Evolutionary conservation across 371 early-diverging fungal species (phyloP).

Genomic region (Zancudomyces culisetae): DNA sequence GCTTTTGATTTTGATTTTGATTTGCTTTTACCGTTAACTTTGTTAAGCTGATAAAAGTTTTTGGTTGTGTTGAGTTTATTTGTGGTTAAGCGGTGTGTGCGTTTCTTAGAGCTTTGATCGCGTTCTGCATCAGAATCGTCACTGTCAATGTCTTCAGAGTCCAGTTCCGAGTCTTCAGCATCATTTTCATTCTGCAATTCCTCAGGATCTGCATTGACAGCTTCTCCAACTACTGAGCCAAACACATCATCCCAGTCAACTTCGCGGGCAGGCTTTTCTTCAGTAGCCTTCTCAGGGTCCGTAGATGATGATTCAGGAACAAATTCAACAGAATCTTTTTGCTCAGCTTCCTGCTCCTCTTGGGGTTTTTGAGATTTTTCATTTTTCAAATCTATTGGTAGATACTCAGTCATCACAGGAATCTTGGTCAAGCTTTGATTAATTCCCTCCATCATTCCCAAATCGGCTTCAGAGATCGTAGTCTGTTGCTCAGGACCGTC

Average conservation of each 20-base stretch:
- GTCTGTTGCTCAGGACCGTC: slow-evolving; percentile 13
- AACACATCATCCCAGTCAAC: slow-evolving; percentile 82
- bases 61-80: slow-evolving; percentile 65
- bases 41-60: slow-evolving; percentile 74
- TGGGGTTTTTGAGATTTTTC: slow-evolving; percentile 17
- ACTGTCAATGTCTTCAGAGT: slow-evolving; percentile 7
- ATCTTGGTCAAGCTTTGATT: slow-evolving; percentile 72
- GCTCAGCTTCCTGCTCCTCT: slow-evolving; percentile 11
- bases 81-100: slow-evolving; percentile 56
- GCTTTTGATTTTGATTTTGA: slow-evolving; percentile 28
- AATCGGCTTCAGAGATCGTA: no score
- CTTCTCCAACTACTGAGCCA: slow-evolving; percentile 56
- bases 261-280: slow-evolving; percentile 8
- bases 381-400: slow-evolving; percentile 48
- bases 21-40: slow-evolving; percentile 80
- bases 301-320: not conserved
- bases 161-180: slow-evolving; percentile 11
- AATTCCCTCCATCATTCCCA: slow-evolving; percentile 31
- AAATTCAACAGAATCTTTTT: slow-evolving; percentile 8
- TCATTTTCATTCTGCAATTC: not conserved
- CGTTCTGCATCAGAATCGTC: slow-evolving; percentile 14
- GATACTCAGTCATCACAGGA: slow-evolving; percentile 49
- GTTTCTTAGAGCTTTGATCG: slow-evolving; percentile 21
- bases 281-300: not conserved
- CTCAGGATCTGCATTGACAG: slow-evolving; percentile 29